Conservation (phyloP, 176 grass and related monocot species). For the Alopecurus myosuroides region DNA sequence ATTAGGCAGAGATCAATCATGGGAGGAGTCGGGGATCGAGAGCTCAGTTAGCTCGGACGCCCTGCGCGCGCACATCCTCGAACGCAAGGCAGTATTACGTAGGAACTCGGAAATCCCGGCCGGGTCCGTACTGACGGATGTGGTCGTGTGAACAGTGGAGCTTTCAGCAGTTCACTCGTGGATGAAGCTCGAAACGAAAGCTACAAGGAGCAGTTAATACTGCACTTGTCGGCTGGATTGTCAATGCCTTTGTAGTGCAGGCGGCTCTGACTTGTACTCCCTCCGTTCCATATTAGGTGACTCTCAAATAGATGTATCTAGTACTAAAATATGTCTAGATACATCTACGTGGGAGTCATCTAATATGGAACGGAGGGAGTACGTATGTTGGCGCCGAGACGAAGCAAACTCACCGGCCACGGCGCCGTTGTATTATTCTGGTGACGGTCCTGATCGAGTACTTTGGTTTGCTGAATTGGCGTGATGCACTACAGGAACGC, state of each 20-base stretch:
- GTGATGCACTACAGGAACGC: no score
- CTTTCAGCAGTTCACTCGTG: background rate
- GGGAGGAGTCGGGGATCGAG: background rate
- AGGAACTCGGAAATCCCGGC: slow-evolving; percentile 12
- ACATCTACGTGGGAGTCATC: no score
- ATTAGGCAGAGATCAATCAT: no score
- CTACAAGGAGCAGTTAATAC: background rate
- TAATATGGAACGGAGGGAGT: no score
- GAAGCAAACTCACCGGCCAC: background rate
- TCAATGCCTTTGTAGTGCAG: slow-evolving; percentile 55
- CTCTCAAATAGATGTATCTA: no score
- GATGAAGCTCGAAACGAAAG: background rate
- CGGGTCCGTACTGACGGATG: no score
- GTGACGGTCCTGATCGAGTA: no score
- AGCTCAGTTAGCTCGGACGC: slow-evolving; percentile 29
- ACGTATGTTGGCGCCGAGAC: background rate
- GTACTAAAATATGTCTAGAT: no score
- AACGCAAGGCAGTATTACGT: slow-evolving; percentile 39
- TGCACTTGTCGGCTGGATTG: background rate
- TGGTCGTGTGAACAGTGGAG: background rate
- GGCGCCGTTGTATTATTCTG: no score
- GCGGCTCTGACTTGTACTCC: slow-evolving; percentile 24
- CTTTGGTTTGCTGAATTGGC: no score
- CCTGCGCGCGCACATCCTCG: slow-evolving; percentile 27
- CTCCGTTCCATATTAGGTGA: no score